Base-by-base conservation (phyloP, 108 stramenopile genomes). In the Cyclotella atomus region DNA sequence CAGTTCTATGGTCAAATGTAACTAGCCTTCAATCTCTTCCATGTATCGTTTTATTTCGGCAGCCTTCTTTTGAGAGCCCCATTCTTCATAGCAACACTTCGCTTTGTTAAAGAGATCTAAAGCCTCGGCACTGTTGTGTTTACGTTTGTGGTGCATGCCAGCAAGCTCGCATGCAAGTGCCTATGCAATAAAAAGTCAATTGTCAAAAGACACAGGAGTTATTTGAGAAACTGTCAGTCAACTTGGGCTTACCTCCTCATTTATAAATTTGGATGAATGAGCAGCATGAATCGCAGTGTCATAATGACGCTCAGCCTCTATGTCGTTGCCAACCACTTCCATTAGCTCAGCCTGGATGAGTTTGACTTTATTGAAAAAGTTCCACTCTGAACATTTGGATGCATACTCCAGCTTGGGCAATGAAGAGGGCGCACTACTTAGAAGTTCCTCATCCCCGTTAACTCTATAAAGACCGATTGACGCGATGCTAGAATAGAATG, bases 121-220 rank as follows among this genome's bases (percentile, higher is more conserved):
- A n/a, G 47, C 47, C 19, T 19, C 4, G 7, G 47, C 10, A 4
- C 3, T 8, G 47, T 19, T 49, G 7, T 20, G n/a, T 8, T 8
- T 49, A 4, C 19, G 14, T n/a, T 49, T 49, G 47, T 49, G 19
- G 19, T 49, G 47, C 47, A 49, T 49, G 3, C 14, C 49, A 14
- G 64, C 45, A 43, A 50, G 45, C 27, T 65, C 64, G 29, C 45
- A 50, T 45, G 64, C 64, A 44, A 65, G 43, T 45, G 9, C 64
- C 49, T 47, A n/a, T 45, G 21, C 3, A 3, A 52, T 10, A 23
- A 23, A 21, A 6, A 6, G 10, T 21, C 10, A 9, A 52, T 9
- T 23, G 23, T 52, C 1, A 52, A 23, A 23, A n/a, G n/a, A n/a
- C n/a, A n/a, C n/a, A n/a, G n/a, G n/a, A 23, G 20, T 3, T 23